Conservation (phyloP, 225 moss, liverwort and hornwort species). For the Pseudisothecium myosuroides region DNA sequence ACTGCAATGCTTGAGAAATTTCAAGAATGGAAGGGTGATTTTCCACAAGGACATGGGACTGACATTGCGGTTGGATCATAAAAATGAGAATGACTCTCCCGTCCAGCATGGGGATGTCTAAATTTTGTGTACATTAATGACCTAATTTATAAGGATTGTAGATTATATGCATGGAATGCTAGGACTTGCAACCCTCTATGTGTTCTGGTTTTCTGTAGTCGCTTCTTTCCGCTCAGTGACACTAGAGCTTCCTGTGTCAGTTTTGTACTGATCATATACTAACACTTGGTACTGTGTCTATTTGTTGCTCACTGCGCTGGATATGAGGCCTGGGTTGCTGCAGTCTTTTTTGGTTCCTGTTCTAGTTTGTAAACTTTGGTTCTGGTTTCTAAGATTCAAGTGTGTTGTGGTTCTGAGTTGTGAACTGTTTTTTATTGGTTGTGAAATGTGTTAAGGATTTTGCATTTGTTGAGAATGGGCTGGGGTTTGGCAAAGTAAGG, state of each 20-base stretch:
- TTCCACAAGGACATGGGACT: not conserved
- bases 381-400: not conserved
- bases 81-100: not conserved
- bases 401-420: not conserved
- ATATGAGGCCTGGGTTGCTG: not conserved
- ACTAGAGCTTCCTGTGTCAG: not conserved
- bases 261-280: not conserved
- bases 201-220: not conserved
- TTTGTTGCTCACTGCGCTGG: not conserved
- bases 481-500: not conserved
- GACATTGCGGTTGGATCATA: not conserved
- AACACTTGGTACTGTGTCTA: not conserved
- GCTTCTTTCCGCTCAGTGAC: not conserved
- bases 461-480: not conserved
- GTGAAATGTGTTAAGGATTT: not conserved
- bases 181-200: not conserved
- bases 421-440: not conserved
- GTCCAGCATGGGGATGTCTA: not conserved
- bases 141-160: not conserved
- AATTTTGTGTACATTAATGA: not conserved
- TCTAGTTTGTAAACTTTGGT: not conserved
- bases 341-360: not conserved
- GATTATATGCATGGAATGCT: not conserved
- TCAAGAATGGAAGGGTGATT: slow-evolving; percentile 11
- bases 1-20: not conserved